Conservation (phyloP, 345 rosid species). For the Citrus sp. region DNA sequence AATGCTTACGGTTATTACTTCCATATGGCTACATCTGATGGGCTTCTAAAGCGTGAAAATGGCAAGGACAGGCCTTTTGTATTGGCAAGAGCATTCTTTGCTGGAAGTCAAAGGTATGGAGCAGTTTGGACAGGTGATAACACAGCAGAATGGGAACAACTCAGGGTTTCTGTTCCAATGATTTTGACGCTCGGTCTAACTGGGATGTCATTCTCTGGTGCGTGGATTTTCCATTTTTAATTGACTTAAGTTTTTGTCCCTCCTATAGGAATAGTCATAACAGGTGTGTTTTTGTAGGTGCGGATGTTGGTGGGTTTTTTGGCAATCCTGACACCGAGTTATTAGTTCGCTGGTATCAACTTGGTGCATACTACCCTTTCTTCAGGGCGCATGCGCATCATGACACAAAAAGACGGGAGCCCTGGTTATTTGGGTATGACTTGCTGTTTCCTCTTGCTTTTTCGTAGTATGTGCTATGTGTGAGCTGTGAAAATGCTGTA, state of each 20-base stretch:
- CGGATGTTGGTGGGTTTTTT: conserved; percentile 97
- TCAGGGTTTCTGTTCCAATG: conserved; percentile 97
- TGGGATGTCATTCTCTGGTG: conserved; percentile 89
- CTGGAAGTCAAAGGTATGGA: conserved; percentile 97
- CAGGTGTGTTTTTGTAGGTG: conserved; percentile 47
- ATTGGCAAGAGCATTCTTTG: conserved; percentile 89
- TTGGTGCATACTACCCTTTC: conserved; percentile 98
- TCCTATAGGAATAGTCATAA: not conserved
- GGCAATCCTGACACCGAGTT: conserved; percentile 95
- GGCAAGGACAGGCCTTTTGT: conserved; percentile 96
- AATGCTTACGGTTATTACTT: conserved; percentile 91
- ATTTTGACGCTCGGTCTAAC: conserved; percentile 81
- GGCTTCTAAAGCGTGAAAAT: conserved; percentile 85
- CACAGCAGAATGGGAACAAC: conserved; percentile 94
- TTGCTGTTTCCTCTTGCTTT: not conserved
- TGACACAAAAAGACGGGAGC: conserved; percentile 96
- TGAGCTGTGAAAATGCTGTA: not conserved
- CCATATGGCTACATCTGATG: conserved; percentile 98
- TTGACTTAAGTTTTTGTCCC: not conserved
- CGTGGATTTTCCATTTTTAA: conserved; percentile 4
- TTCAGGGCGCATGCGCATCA: conserved; percentile 98
- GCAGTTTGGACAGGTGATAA: conserved; percentile 99
- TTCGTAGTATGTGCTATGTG: not conserved
- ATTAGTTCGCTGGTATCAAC: conserved; percentile 96
- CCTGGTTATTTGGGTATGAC: conserved; percentile 95